Conservation (phyloP, 1,139 yeast genomes). For the Suzukiozyma palmioleophila region DNA sequence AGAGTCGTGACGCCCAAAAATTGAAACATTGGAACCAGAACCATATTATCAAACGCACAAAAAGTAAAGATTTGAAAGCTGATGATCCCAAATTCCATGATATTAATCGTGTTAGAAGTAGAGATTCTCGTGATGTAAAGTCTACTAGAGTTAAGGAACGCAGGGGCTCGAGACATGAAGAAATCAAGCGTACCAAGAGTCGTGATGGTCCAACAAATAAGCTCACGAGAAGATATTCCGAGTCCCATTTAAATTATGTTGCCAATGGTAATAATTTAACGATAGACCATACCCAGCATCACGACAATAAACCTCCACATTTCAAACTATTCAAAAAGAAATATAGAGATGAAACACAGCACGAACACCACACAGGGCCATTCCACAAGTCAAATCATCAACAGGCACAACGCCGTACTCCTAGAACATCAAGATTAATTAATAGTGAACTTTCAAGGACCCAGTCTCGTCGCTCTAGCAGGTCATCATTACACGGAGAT, state of each 20-base stretch:
- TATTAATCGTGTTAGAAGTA: background rate
- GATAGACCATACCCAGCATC: background rate
- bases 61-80: background rate
- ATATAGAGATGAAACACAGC: too few species aligned
- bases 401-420: background rate
- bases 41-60: background rate
- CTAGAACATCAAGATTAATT: background rate
- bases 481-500: background rate
- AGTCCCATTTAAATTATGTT: background rate
- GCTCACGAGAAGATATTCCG: background rate
- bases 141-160: background rate
- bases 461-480: slow-evolving; percentile 2
- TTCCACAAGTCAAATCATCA: background rate
- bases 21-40: too few species aligned
- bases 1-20: too few species aligned
- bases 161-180: background rate
- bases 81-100: background rate
- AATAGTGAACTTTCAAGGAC: background rate
- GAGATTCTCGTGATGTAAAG: background rate
- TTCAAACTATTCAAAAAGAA: too few species aligned
- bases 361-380: too few species aligned
- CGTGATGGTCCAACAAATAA: background rate
- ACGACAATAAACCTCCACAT: too few species aligned
- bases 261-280: background rate
- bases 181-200: background rate